A percentile compares a stretch with the other conserved stretches of the same genome.
These are phyloP conservation scores for Cenchrus americanus DNA, from an alignment of 176 grass and related monocot species.

Conservation along the genomic window DNA sequence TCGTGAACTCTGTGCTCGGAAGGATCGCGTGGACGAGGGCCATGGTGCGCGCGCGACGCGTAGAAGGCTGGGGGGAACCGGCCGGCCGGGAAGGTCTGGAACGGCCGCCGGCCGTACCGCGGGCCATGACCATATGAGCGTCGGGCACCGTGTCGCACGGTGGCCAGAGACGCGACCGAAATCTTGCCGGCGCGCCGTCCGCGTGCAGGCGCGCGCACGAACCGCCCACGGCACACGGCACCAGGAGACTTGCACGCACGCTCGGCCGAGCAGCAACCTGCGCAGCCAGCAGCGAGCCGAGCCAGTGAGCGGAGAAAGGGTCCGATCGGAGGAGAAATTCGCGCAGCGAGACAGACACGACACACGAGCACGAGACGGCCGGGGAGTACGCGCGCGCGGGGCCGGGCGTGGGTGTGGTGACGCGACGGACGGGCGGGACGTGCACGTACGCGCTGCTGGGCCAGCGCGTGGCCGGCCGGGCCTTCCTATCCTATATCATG, in stretches of 20 bases:
- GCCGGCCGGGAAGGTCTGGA: no score
- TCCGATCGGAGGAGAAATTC: background rate
- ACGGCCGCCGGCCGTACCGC: background rate
- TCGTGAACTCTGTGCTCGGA: background rate
- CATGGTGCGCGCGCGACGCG: no score
- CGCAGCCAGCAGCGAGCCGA: no score
- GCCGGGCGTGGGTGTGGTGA: background rate
- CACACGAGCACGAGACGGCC: no score
- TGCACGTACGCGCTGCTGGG: constrained; percentile 33
- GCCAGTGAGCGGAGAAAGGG: no score
- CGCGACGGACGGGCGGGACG: constrained; percentile 31
- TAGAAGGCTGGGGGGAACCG: no score
- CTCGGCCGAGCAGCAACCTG: background rate
- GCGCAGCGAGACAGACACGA: no score
- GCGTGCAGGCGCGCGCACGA: constrained; percentile 6
- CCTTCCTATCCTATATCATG: constrained; percentile 47
- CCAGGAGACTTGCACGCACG: background rate
- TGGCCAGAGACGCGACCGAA: background rate
- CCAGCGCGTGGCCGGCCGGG: background rate
- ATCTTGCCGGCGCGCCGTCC: constrained; percentile 29
- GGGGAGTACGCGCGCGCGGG: constrained; percentile 5
- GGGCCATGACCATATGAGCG: background rate
- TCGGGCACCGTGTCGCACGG: constrained; percentile 5
- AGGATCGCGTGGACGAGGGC: no score
- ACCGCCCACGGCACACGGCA: background rate